Base-by-base conservation (phyloP, 179 eudicot species). In the Carnegiea gigantea region DNA sequence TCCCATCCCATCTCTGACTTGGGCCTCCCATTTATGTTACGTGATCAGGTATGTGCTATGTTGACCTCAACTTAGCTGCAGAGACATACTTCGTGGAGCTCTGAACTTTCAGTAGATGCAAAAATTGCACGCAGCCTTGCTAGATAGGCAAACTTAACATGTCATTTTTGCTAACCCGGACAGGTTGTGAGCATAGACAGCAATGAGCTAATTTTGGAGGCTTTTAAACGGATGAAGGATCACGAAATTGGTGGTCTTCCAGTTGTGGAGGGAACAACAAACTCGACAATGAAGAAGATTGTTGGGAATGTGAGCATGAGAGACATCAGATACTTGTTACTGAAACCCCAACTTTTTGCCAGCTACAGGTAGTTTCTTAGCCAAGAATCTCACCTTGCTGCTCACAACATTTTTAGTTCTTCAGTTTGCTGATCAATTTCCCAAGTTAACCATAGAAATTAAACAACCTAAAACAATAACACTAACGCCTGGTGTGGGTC, bases 181-280 rank as follows among this genome's bases (percentile, higher is more conserved):
- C 87, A 96, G 99, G 92, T 96, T 70, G 83, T 94, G 23, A 90
- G 93, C 82, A 84, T 92, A 59, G 85, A 87, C 38, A 86, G 89
- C 79, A 76, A 86, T 80, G 98, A 93, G 79, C 82, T 92, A 81
- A 78, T 97, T 76, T 87, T 97, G 73, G 98, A 95, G 88, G 98
- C 98, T 59, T 97, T 96, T 85, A 95, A 91, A 81, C 86, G 87
- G 78, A 95, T 97, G 99, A 97, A 91, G 86, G 98, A 95, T 76
- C 79, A 91, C 76, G 83, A 90, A 79, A 93, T 97, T 7, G 99
- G 99, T 26, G 99, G 99, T 49, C 93, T 97, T 46, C 99, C 99
- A 0, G 97, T 97, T 36, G 88, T 93, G 1, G 99, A 97, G 78
- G 98, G 94, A 53, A 83, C 91, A 62, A 7, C 44, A 51, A 51